A percentile compares a stretch with the other conserved stretches of the same genome.
Evolutionary conservation across 371 early-diverging fungal genomes (phyloP).

Genomic region (Zopfochytrium polystomum): DNA sequence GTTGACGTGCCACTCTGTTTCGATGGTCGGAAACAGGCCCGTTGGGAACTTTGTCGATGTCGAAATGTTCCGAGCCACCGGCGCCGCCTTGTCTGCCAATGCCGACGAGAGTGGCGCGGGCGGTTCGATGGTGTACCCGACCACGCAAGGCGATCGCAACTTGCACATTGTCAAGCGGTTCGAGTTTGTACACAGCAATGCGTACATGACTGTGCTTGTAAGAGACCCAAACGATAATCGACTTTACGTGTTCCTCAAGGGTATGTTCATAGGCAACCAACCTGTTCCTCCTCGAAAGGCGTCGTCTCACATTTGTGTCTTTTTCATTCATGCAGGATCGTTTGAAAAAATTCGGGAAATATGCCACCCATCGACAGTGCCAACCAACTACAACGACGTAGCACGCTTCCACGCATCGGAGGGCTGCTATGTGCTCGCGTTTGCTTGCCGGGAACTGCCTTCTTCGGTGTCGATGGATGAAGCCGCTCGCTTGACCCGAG

Average conservation of each 20-base stretch:
- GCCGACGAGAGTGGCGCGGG: conserved; percentile 34
- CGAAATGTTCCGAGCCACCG: conserved; percentile 81
- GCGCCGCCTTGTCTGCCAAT: conserved; percentile 39
- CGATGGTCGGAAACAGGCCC: conserved; percentile 59
- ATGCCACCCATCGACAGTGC: conserved; percentile 52
- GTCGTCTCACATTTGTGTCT: not conserved
- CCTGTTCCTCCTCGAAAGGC: not conserved
- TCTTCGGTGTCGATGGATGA: conserved; percentile 29
- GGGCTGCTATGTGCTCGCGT: conserved; percentile 75
- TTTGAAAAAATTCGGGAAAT: conserved; percentile 65
- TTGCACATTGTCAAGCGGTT: conserved; percentile 62
- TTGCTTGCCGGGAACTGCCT: conserved; percentile 59
- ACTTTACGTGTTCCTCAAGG: conserved; percentile 65
- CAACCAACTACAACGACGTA: conserved; percentile 61
- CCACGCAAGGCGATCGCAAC: conserved; percentile 16
- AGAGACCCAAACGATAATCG: conserved; percentile 41
- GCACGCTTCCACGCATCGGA: conserved; percentile 58
- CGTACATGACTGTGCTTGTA: conserved; percentile 81
- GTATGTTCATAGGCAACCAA: conserved; percentile 47
- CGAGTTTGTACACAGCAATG: conserved; percentile 82
- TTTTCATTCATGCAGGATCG: conserved; percentile 55
- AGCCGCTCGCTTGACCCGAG: conserved; percentile 46
- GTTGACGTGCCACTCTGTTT: conserved; percentile 80
- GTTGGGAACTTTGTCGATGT: conserved; percentile 93
- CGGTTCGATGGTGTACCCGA: conserved; percentile 24